These are phyloP conservation scores for Podila minutissima DNA, from an alignment of 192 early-diverging fungal species.

Conservation along the genomic window DNA sequence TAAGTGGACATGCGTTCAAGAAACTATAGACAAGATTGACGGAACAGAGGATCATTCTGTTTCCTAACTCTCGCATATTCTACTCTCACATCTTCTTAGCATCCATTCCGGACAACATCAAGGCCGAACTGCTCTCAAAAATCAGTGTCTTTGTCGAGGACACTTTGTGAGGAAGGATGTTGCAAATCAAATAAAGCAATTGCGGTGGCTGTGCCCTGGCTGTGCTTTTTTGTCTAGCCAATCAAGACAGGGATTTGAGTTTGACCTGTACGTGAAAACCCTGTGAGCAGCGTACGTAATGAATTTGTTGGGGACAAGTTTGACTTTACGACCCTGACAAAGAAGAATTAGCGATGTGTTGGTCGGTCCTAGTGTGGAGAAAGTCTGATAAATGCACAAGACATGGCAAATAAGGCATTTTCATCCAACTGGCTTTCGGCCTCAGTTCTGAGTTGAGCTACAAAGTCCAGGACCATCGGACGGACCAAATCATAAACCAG, in stretches of 20 bases:
- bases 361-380: neutral
- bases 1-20: neutral
- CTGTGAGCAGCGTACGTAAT: neutral
- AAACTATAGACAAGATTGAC: neutral
- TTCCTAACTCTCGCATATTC: too few relatives aligned
- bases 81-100: neutral
- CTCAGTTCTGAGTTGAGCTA: too few relatives aligned
- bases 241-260: neutral
- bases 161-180: neutral
- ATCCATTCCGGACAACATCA: constrained; percentile 41
- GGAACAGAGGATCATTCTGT: too few relatives aligned
- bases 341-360: neutral
- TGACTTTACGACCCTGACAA: neutral
- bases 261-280: neutral
- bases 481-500: too few relatives aligned
- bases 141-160: constrained; percentile 45
- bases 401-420: neutral
- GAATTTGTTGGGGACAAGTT: neutral
- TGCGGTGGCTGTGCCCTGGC: neutral
- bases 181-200: neutral
- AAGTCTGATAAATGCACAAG: neutral
- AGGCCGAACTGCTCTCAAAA: constrained; percentile 29
- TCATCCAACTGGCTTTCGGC: too few relatives aligned
- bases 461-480: too few relatives aligned
- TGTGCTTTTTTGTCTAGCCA: neutral